Conservation (phyloP, 192 early-diverging fungal species). For the Umbelopsis sp. region DNA sequence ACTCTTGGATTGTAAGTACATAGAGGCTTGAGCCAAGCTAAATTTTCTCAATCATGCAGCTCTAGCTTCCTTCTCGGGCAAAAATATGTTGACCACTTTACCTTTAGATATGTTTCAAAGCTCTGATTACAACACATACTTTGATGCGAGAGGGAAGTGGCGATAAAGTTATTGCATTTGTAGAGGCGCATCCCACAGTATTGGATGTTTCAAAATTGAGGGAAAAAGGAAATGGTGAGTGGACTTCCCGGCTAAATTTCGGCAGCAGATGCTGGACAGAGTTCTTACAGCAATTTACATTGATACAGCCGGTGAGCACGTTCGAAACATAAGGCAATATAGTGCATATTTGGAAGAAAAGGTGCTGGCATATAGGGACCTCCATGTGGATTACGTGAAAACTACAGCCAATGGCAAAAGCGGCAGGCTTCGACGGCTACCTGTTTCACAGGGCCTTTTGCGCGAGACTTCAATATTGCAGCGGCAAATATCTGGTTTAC, state of each 20-base stretch:
- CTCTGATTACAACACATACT: constrained; percentile 71
- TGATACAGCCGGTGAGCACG: constrained; percentile 40
- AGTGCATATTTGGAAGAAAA: constrained; percentile 74
- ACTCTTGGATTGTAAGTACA: constrained; percentile 65
- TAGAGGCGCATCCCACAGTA: constrained; percentile 51
- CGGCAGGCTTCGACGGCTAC: constrained; percentile 57
- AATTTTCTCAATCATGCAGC: neutral
- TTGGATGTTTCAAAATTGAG: constrained; percentile 53
- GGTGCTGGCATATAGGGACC: constrained; percentile 60
- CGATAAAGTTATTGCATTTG: constrained; percentile 59
- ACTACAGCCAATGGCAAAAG: constrained; percentile 42
- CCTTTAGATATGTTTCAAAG: constrained; percentile 71
- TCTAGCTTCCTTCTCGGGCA: too few relatives aligned
- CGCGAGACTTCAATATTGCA: constrained; percentile 66
- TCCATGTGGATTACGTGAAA: constrained; percentile 68
- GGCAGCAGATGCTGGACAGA: neutral
- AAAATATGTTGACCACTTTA: neutral
- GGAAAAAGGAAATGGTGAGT: constrained; percentile 51
- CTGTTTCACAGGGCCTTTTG: constrained; percentile 64
- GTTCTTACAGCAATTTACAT: neutral
- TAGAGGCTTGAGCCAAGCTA: neutral
- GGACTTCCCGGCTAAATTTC: neutral
- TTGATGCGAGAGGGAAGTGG: constrained; percentile 72
- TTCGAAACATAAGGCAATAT: constrained; percentile 71
- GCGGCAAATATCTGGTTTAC: constrained; percentile 63